Percentiles rank a stretch among this genome's conserved stretches.
phyloP scores from a whole-genome alignment of 345 rosid species.

The Cardamine chenopodiifolia region DNA sequence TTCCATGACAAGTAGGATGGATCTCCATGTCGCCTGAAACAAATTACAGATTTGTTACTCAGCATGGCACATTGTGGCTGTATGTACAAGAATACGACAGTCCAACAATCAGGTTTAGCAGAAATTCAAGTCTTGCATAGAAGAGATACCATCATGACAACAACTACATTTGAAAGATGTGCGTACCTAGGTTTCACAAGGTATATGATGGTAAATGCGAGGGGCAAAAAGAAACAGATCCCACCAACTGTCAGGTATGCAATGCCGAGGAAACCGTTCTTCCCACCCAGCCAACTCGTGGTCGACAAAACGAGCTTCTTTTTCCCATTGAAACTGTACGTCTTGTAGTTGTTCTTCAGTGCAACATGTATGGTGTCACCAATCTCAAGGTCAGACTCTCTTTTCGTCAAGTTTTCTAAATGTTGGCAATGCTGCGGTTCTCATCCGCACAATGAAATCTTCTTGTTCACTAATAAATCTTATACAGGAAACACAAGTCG shows the following conservation, averaged over 20 bases:
- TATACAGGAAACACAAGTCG: no score
- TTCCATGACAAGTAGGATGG: conserved; percentile 98
- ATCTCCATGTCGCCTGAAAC: conserved; percentile 87
- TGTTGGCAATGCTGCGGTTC: conserved; percentile 99
- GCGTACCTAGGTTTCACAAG: conserved; percentile 88
- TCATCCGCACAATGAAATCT: conserved; percentile 98
- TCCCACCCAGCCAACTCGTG: conserved; percentile 98
- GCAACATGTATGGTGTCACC: conserved; percentile 59
- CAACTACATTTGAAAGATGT: conserved; percentile 17
- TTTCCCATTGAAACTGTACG: conserved; percentile 92
- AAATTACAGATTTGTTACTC: conserved; percentile 10
- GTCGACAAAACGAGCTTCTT: conserved; percentile 97
- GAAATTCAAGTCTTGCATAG: not conserved
- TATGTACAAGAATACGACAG: not conserved
- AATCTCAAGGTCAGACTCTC: conserved; percentile 73
- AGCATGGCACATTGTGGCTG: conserved; percentile 7
- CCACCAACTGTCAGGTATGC: conserved; percentile 94
- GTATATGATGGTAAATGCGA: conserved; percentile 80
- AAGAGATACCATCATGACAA: conserved; percentile 15
- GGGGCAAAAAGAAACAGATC: conserved; percentile 80
- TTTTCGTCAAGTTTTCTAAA: conserved; percentile 94
- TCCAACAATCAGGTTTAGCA: not conserved
- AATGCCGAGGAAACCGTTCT: conserved; percentile 95
- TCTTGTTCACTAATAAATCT: conserved; percentile 95
- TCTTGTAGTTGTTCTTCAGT: conserved; percentile 74